A percentile compares a stretch with the other conserved stretches of the same genome.
Conservation (phyloP, 768 basidiomycete species). For the Rhizopogon vinicolor region DNA sequence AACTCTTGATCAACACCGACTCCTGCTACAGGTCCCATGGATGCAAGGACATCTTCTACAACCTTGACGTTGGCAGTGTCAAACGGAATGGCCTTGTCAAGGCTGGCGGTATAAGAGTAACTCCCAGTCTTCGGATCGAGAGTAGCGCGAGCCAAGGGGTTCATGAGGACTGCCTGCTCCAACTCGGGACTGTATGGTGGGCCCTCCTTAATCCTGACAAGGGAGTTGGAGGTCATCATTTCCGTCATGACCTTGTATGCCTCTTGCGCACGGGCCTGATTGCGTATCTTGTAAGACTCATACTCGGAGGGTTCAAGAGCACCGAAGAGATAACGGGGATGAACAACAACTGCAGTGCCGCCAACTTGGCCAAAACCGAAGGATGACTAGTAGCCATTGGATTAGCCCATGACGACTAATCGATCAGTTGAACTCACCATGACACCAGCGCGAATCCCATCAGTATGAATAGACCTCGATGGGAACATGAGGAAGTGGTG, state of each 20-base stretch:
- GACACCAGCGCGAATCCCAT: slow-evolving; percentile 82
- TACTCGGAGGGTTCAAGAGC: slow-evolving; percentile 76
- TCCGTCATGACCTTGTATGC: slow-evolving; percentile 92
- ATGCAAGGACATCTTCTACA: slow-evolving; percentile 38
- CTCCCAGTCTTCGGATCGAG: slow-evolving; percentile 82
- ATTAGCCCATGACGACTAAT: not conserved
- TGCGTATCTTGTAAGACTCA: slow-evolving; percentile 68
- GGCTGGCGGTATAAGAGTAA: slow-evolving; percentile 71
- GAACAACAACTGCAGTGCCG: slow-evolving; percentile 81
- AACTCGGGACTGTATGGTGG: slow-evolving; percentile 87
- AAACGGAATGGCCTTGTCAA: slow-evolving; percentile 45
- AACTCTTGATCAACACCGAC: slow-evolving; percentile 93
- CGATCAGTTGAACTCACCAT: slow-evolving; percentile 52
- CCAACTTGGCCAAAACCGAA: slow-evolving; percentile 99
- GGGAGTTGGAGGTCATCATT: slow-evolving; percentile 90
- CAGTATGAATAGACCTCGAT: slow-evolving; percentile 92
- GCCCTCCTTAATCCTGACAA: slow-evolving; percentile 92
- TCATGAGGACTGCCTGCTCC: slow-evolving; percentile 83
- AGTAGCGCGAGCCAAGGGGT: slow-evolving; percentile 85
- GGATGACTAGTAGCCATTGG: slow-evolving; percentile 56
- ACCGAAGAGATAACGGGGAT: slow-evolving; percentile 90
- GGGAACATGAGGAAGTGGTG: slow-evolving; percentile 95
- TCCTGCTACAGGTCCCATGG: slow-evolving; percentile 52
- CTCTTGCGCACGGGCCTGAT: slow-evolving; percentile 58
- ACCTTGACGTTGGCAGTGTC: slow-evolving; percentile 68